Evolutionary conservation across 1,284 basidiomycete species (phyloP), one percentile per base, ranked within the genome.

Genomic region (Puccinia coronata): DNA sequence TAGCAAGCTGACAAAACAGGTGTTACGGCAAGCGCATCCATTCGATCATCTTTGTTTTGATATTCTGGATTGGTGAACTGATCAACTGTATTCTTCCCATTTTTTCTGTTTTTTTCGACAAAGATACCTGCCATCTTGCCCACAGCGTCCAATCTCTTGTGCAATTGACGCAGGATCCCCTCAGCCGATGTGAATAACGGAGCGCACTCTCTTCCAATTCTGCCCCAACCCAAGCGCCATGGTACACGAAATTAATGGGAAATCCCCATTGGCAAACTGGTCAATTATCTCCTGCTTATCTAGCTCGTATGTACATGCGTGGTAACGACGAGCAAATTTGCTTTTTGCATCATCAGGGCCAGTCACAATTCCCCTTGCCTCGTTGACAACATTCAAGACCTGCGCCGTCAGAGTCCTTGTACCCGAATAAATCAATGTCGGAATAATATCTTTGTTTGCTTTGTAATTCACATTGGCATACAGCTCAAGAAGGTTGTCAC

Each of bases 21-120:
- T n/a, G n/a, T n/a, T n/a, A n/a, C n/a, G n/a, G n/a, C n/a, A n/a
- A 67, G 41, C 3, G 63, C 12, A 67, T 67, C 63, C 63, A 67
- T 67, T n/a, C 39, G 20, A 6, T 43, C 63, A 47, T 41, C 39
- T 1, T 67, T 39, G 2, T 34, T 20, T 39, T 57, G 55, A 39
- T 25, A 23, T 43, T n/a, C 63, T 39, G 25, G 14, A 39, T n/a
- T 16, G 4, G 2, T 39, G 8, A 23, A 14, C n/a, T n/a, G n/a
- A n/a, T n/a, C n/a, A n/a, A n/a, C n/a, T n/a, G n/a, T n/a, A n/a
- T n/a, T n/a, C n/a, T 36, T 43, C 2, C 2, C 39, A n/a, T n/a
- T n/a, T n/a, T n/a, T n/a, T n/a, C n/a, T n/a, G n/a, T n/a, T n/a
- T n/a, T n/a, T n/a, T n/a, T 67, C 63, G n/a, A 67, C n/a, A 43